Base-by-base conservation (phyloP, 768 basidiomycete species). In the Leccinum boreale region DNA sequence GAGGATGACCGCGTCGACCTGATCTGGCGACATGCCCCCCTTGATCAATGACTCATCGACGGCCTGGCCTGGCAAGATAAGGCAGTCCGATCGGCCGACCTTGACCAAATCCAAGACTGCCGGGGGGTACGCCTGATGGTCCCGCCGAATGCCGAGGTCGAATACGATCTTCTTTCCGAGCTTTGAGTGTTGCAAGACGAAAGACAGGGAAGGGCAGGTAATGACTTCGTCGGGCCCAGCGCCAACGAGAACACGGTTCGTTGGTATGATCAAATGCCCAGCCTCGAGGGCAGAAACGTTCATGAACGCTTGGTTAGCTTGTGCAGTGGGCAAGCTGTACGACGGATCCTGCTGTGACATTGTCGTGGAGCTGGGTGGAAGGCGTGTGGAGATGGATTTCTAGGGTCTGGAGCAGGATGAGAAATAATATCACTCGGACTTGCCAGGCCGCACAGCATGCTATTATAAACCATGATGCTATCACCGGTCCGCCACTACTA, bases 241-340 rank as follows among this genome's bases (percentile, higher is more conserved):
- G 42, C 19, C 42, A 21, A 19, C 19, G 3, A 44, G 10, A 12
- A 44, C 7, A 21, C 4, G 6, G 11, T 21, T 6, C 42, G 19
- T 44, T 21, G 42, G 42, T 44, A 44, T 44, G 19, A 12, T 44
- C 19, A 44, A 44, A 21, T 44, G 42, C 19, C 84, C 85, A 0
- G 76, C 79, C 58, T 83, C 81, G 35, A 86, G 75, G 0, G 80
- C 83, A 42, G 85, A 86, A 33, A 85, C 77, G 28, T 75, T 62
- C 57, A 80, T 78, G 63, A 78, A 85, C 0, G 83, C 70, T 62
- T 87, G 85, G 51, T 77, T 67, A 15, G 39, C 33, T 1, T 60
- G 60, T 14, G 50, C 52, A 21, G 60, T 50, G 33, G 65, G 45
- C n/a, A 44, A 21, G 42, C 42, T 44, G 19, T 10, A 44, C 19